A percentile compares a stretch with the other conserved stretches of the same genome.
Evolutionary conservation across 495 filamentous ascomycete genomes (phyloP).

Genomic region (Aspergillus panamensis): DNA sequence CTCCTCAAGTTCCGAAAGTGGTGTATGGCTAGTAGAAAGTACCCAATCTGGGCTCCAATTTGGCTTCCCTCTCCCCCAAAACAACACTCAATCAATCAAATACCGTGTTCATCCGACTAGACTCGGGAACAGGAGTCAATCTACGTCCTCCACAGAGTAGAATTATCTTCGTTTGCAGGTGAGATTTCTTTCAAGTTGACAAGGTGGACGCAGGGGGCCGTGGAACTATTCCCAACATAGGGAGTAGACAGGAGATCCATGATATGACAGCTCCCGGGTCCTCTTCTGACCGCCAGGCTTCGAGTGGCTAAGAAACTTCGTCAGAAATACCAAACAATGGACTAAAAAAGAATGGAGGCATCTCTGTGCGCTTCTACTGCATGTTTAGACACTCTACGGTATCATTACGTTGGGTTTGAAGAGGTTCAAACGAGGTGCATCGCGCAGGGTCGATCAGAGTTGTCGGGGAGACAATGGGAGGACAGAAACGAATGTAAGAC

Average conservation of each 20-base stretch:
- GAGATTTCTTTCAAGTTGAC: conserved; percentile 5
- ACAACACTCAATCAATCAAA: no score
- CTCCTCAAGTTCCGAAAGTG: not conserved
- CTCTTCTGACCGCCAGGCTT: conserved; percentile 11
- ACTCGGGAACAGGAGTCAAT: not conserved
- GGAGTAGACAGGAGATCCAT: conserved; percentile 1
- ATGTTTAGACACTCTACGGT: not conserved
- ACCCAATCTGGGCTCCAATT: not conserved
- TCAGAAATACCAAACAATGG: not conserved
- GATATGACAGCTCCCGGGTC: conserved; percentile 20
- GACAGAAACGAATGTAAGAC: no score
- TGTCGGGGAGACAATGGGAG: not conserved
- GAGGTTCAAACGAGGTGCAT: not conserved
- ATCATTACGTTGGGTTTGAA: not conserved
- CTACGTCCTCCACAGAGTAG: not conserved
- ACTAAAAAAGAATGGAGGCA: not conserved
- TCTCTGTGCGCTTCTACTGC: not conserved
- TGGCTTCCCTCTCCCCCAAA: no score
- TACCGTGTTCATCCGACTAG: conserved; percentile 9
- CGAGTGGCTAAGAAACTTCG: not conserved
- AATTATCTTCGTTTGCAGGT: conserved; percentile 1
- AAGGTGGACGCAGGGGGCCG: conserved; percentile 9
- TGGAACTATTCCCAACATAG: not conserved
- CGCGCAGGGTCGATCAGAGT: conserved; percentile 6
- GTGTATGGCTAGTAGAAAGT: not conserved